Percentiles rank a stretch among this genome's conserved stretches.
These are phyloP conservation scores for Parafenestella ontariensis DNA, from an alignment of 2,329 filamentous ascomycete species.

Conservation along the genomic window DNA sequence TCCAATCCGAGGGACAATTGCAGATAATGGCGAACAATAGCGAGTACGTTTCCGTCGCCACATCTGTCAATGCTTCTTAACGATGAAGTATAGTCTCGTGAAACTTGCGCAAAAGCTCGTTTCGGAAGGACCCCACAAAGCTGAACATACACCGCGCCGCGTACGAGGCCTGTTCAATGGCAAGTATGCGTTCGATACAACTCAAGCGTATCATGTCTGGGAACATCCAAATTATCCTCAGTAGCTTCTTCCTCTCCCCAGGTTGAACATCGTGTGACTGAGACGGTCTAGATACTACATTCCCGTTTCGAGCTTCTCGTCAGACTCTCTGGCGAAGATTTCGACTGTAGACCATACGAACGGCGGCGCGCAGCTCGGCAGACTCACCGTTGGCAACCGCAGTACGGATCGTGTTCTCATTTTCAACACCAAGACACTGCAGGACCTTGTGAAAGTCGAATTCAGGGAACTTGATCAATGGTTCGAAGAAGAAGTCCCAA, in stretches of 20 bases:
- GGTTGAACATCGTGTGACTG: not conserved
- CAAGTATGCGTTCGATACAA: constrained; percentile 44
- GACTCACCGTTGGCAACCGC: constrained; percentile 25
- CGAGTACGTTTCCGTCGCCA: constrained; percentile 2
- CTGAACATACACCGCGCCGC: constrained; percentile 36
- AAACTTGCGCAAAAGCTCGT: constrained; percentile 52
- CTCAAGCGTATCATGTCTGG: constrained; percentile 46
- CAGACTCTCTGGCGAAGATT: constrained; percentile 22
- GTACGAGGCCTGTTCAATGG: constrained; percentile 43
- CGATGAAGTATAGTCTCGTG: constrained; percentile 42
- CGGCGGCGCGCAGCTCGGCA: constrained; percentile 26
- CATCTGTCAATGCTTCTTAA: not conserved
- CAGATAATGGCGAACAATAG: constrained; percentile 10
- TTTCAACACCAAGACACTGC: constrained; percentile 31
- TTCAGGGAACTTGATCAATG: constrained; percentile 51
- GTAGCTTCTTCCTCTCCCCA: constrained; percentile 14
- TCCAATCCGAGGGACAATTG: not conserved
- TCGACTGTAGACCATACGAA: constrained; percentile 25
- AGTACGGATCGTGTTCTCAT: constrained; percentile 34
- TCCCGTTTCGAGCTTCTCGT: constrained; percentile 27
- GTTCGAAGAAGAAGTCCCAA: constrained; percentile 66
- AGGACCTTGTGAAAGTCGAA: constrained; percentile 40
- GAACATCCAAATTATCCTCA: constrained; percentile 47
- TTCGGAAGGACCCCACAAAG: constrained; percentile 47
- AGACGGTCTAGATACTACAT: constrained; percentile 36